Evolutionary conservation across 352 stramenopile genomes (phyloP).

Genomic region (Pythium plurisporium): DNA sequence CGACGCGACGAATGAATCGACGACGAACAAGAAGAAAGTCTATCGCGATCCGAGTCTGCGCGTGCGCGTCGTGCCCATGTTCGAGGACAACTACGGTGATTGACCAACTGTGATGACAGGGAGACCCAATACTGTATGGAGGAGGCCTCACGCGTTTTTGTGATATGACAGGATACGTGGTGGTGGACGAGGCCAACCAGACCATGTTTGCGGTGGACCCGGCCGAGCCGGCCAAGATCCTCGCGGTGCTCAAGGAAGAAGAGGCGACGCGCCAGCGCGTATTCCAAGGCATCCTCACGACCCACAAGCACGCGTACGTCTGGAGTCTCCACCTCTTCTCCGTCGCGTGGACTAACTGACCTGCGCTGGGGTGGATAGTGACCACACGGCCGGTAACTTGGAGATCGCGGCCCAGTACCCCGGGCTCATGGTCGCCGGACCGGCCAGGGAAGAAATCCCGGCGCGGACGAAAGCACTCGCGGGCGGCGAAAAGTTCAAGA

Average conservation of each 20-base stretch:
- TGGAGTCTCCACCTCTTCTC: too few species aligned
- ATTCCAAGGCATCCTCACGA: constrained; percentile 89
- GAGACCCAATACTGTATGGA: too few species aligned
- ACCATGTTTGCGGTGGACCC: constrained; percentile 81
- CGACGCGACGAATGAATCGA: neutral
- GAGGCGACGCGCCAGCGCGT: constrained; percentile 54
- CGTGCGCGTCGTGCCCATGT: constrained; percentile 80
- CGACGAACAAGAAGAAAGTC: constrained; percentile 40
- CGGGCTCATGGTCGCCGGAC: constrained; percentile 59
- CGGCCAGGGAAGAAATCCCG: constrained; percentile 71
- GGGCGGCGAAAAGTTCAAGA: constrained; percentile 78
- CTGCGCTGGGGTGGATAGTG: too few species aligned
- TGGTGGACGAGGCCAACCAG: constrained; percentile 78
- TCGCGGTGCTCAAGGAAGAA: constrained; percentile 67
- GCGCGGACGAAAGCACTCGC: constrained; percentile 57
- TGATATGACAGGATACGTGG: constrained; percentile 67
- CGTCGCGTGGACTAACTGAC: neutral
- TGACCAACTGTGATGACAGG: too few species aligned
- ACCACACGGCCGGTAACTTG: constrained; percentile 78
- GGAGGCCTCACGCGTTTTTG: too few species aligned
- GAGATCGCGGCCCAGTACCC: constrained; percentile 64
- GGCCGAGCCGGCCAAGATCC: constrained; percentile 56
- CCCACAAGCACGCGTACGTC: constrained; percentile 90
- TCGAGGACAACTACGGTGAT: constrained; percentile 81
- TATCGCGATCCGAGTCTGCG: constrained; percentile 72